A percentile compares a stretch with the other conserved stretches of the same genome.
Conservation (phyloP, 352 stramenopile species). For the Hyaloperonospora arabidopsidis region DNA sequence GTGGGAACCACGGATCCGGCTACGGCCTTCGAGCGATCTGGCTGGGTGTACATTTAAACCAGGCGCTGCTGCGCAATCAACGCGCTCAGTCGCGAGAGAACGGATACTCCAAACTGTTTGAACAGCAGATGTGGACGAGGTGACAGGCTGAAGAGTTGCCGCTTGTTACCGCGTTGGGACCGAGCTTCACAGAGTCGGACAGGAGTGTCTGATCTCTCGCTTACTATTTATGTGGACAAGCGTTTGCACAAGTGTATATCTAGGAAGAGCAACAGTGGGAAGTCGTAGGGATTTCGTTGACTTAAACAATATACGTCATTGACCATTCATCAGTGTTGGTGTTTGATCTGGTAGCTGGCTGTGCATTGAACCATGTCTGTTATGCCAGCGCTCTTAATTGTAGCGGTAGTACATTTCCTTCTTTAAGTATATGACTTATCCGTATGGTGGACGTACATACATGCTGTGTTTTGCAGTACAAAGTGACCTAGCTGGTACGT, state of each 20-base stretch:
- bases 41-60: slow-evolving; percentile 69
- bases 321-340: too few relatives aligned
- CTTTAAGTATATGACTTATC: too few relatives aligned
- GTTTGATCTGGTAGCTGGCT: too few relatives aligned
- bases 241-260: slow-evolving; percentile 21
- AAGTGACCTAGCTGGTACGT: too few relatives aligned
- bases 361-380: too few relatives aligned
- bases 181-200: not conserved
- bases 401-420: too few relatives aligned
- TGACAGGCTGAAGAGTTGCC: not conserved
- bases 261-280: slow-evolving; percentile 2
- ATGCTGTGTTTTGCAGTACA: too few relatives aligned
- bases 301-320: not conserved
- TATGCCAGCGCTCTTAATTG: too few relatives aligned
- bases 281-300: not conserved
- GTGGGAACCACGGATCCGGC: slow-evolving; percentile 44
- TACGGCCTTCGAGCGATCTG: slow-evolving; percentile 69
- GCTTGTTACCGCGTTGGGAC: not conserved
- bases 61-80: not conserved
- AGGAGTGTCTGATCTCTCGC: not conserved
- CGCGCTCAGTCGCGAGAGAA: slow-evolving; percentile 1
- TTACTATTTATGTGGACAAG: slow-evolving; percentile 31
- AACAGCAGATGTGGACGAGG: not conserved
- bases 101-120: slow-evolving; percentile 2
- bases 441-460: too few relatives aligned